Evolutionary conservation across 768 basidiomycete species (phyloP), one percentile per base, ranked within the genome.

Genomic region (Leccinum uliginosum): DNA sequence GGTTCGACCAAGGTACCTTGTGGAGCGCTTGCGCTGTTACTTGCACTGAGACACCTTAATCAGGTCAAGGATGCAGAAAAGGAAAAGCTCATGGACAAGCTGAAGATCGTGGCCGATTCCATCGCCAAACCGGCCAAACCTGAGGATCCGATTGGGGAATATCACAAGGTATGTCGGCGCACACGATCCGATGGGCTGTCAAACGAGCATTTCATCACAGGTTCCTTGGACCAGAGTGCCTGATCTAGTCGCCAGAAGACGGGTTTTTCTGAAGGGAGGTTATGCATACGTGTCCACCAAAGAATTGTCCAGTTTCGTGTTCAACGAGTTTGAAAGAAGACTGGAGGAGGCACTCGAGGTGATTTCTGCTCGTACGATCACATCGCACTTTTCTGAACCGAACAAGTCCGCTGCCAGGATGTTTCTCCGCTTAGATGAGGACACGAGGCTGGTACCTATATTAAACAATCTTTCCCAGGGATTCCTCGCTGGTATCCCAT

Each of bases 171-270:
- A 59, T 9, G 67, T 53, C 35, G 10, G 26, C 46, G 10, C 32
- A 19, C 35, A 21, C 27, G 11, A 24, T 40, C 27, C 4, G 38
- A 7, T 7, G 4, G 30, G 30, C 26, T 40, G 19, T 40, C 40
- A 30, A 43, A 44, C 40, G 9, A 48, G 30, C 29, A 17, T 50
- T 50, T 10, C 17, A n/a, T 30, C 4, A 9, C 49, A 97, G 94
- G 94, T 98, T n/a, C 86, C 82, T 70, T 99, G 97, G 97, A 94
- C 89, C 12, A 85, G 87, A 59, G 95, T 98, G 3, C 92, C 93
- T 6, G 93, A 97, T 71, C 81, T 99, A 1, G 89, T 99, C 8
- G 88, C 87, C 58, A 84, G 80, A 66, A 79, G 96, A 19, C 80
- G 79, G 46, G 91, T 98, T 1, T 84, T 91, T 59, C 74, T 99